Conservation (phyloP, 2,329 filamentous ascomycete genomes). For the Tolypocladium endophyticum region DNA sequence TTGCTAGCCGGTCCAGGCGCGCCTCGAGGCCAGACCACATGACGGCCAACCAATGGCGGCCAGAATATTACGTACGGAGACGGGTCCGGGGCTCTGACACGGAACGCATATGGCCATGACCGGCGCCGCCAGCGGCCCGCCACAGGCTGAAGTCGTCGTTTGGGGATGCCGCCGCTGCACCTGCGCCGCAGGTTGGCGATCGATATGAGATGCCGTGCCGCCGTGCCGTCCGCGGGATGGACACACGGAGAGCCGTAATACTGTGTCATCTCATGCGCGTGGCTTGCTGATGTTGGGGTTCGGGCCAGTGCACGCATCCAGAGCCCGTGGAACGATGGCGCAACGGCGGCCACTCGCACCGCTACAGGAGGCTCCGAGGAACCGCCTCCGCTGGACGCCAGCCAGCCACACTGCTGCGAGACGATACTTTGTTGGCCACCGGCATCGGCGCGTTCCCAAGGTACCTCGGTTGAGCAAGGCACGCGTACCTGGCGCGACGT, state of each 20-base stretch:
- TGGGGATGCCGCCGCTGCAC: neutral
- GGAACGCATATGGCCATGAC: neutral
- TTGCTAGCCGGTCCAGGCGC: neutral
- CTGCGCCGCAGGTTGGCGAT: neutral
- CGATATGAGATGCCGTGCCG: neutral
- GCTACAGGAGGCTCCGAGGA: neutral
- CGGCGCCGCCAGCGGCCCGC: neutral
- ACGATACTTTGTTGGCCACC: neutral
- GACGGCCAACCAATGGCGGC: slow-evolving; percentile 5
- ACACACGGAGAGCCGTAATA: too few species aligned
- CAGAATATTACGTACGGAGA: slow-evolving; percentile 3
- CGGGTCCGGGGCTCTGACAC: neutral
- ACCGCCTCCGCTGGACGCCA: neutral
- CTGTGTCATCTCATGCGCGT: neutral
- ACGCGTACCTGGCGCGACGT: neutral
- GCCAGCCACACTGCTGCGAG: neutral
- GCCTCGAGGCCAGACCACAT: slow-evolving; percentile 2
- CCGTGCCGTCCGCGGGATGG: neutral
- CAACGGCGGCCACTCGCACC: neutral
- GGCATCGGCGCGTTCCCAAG: too few species aligned
- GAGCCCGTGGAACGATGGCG: neutral
- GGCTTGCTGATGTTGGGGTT: neutral
- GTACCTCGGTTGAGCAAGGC: neutral
- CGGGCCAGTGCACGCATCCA: too few species aligned
- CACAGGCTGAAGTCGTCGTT: neutral